Base-by-base conservation (phyloP, 2,329 filamentous ascomycete species). In the Thielaviopsis populi region DNA sequence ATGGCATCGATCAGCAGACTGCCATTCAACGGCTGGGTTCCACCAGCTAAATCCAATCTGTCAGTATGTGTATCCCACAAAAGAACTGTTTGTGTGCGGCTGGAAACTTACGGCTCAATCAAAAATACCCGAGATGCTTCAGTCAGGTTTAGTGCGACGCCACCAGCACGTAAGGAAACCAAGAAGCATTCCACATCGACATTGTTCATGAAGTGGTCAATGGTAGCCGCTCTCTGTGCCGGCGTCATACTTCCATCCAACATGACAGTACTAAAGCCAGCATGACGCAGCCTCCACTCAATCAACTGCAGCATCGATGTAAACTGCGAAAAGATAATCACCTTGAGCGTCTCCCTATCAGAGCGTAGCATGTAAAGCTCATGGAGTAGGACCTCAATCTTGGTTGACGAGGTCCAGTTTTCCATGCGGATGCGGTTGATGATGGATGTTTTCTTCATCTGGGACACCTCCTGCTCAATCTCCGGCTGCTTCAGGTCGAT, bases 1-100 rank as follows among this genome's bases (percentile, higher is more conserved):
- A 75, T 97, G 94, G 71, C 88, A 91, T 68, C 89, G 83, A 73
- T 99, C 94, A 2, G 94, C 94, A 67, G 88, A 94, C 75, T 99
- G 94, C 94, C 94, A 99, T 76, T 99, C 94, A 0, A 92, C 92
- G n/a, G 91, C 91, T n/a, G 94, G 94, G 69, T 97, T 97, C 94
- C 94, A 99, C 94, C 94, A 97, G 69, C 88, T 91, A 33, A 40
- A 63, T 15, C 13, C 1, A 48, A 22, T n/a, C 54, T 19, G 68
- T 68, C 50, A 66, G 59, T 19, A 30, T 1, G 13, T 50, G 0
- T 15, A 6, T 41, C 13, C 43, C 3, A 61, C 42, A 33, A 48
- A 56, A 46, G 40, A 33, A 33, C 8, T 17, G 53, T 13, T 19
- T 15, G n/a, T 15, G 24, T 5, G n/a, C 2, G 15, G 13, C 7